Conservation (phyloP, 441 rosid species). For the Capsella rubella region DNA sequence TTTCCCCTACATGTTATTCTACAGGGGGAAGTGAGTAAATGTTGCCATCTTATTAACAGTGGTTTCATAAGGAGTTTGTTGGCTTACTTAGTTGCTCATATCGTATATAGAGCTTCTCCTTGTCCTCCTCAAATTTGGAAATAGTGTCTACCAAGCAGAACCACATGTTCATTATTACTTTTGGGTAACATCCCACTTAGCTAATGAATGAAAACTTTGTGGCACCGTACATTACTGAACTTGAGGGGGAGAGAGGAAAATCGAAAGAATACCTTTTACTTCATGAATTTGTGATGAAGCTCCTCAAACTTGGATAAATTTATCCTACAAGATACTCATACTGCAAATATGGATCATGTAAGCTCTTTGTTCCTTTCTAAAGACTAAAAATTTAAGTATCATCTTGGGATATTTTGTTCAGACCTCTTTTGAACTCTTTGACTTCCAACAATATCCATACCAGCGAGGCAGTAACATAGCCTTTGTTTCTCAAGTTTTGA, state of each 20-base stretch:
- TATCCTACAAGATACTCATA: too few relatives aligned
- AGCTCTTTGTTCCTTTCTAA: too few relatives aligned
- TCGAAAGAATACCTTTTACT: constrained; percentile 57
- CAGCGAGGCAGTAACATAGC: too few relatives aligned
- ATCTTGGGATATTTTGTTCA: too few relatives aligned
- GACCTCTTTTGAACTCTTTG: too few relatives aligned
- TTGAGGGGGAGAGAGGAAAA: background rate
- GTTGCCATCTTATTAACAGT: background rate
- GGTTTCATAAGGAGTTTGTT: constrained; percentile 26
- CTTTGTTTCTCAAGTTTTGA: too few relatives aligned
- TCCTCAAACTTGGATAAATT: too few relatives aligned
- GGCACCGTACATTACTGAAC: constrained; percentile 2
- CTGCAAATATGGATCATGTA: too few relatives aligned
- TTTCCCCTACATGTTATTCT: too few relatives aligned
- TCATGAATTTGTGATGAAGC: background rate
- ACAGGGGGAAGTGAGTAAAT: too few relatives aligned
- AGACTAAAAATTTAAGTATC: too few relatives aligned
- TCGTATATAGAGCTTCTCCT: constrained; percentile 69
- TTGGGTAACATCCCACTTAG: background rate
- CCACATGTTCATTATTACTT: constrained; percentile 45
- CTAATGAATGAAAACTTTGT: background rate
- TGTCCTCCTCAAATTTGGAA: constrained; percentile 79
- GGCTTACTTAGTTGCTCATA: constrained; percentile 81
- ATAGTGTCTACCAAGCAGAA: constrained; percentile 57
- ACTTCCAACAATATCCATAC: too few relatives aligned